Base-by-base conservation (phyloP, 2,329 filamentous ascomycete species). In the Monosporascus cannonballus region DNA sequence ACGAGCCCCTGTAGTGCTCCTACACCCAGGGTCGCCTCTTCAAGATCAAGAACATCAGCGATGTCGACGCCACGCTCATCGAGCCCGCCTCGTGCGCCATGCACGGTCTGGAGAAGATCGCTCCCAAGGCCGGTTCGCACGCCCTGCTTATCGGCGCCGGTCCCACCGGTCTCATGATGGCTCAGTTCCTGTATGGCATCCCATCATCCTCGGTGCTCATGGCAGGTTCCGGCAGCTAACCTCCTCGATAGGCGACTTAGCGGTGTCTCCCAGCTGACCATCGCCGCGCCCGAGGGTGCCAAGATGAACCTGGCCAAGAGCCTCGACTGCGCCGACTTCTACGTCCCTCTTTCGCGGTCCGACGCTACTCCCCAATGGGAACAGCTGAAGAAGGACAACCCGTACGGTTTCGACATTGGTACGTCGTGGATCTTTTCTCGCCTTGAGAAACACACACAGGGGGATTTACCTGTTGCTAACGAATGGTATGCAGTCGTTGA, bases 51-150 rank as follows among this genome's bases (percentile, higher is more conserved):
- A 85, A 87, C 67, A 75, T 89, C 38, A 79, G 74, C 34, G 81
- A 85, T 61, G 76, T 86, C n/a, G 84, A 88, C 54, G 85, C 85
- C 18, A 86, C 85, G 25, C 77, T 89, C 14, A 77, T 88, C 47
- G 85, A 89, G 68, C 84, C 85, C 14, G 84, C 85, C 6, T 86
- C 84, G 4, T 89, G 85, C 60, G 85, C 85, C n/a, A 81, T 81
- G 56, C 85, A 89, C 64, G 84, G 84, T 15, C 72, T 87, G 24
- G 84, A 87, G 66, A 83, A 85, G 72, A 88, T 89, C 61, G 74
- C 77, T 4, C 83, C 85, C 14, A 82, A 82, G 63, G 76, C 86
- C 55, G 82, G 84, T 30, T 85, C 81, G 25, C 78, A 80, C 47
- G 81, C 86, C 45, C 75, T 87, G 49, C 78, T 87, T 71, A 84